Evolutionary conservation across 176 grass and related monocot species (phyloP).

Genomic region (Oryza brachyantha): DNA sequence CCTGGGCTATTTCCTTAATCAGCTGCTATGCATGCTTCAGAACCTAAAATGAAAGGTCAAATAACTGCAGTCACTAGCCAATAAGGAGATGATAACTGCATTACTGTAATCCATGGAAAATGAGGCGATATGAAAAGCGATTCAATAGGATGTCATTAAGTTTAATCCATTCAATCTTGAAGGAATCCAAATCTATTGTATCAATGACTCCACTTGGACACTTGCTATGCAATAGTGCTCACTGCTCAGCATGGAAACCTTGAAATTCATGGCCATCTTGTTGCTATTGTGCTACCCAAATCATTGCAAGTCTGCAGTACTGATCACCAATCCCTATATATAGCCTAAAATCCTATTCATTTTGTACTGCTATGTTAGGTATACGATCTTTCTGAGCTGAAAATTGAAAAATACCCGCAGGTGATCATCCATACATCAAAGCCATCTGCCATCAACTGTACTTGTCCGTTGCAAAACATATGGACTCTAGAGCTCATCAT

Average conservation of each 20-base stretch:
- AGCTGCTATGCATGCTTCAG: neutral
- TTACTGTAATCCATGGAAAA: neutral
- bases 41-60: neutral
- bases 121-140: neutral
- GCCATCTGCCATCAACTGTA: slow-evolving; percentile 38
- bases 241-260: slow-evolving; percentile 19
- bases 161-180: slow-evolving; percentile 11
- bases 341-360: slow-evolving; percentile 1
- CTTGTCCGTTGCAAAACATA: neutral
- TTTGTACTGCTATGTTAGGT: slow-evolving; percentile 4
- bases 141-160: neutral
- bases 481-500: slow-evolving; percentile 21
- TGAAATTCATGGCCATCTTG: slow-evolving; percentile 23
- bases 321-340: slow-evolving; percentile 13
- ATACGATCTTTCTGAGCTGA: neutral
- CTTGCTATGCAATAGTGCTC: neutral
- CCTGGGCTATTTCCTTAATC: neutral
- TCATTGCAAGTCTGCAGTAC: neutral
- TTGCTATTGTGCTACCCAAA: neutral
- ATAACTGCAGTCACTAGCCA: neutral
- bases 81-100: neutral
- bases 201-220: slow-evolving; percentile 2
- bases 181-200: slow-evolving; percentile 13
- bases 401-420: slow-evolving; percentile 8
- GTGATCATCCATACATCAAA: slow-evolving; percentile 40